Percentiles rank a stretch among this genome's conserved stretches.
Conservation (phyloP, 176 grass and related monocot species). For the Elymus sibiricus region DNA sequence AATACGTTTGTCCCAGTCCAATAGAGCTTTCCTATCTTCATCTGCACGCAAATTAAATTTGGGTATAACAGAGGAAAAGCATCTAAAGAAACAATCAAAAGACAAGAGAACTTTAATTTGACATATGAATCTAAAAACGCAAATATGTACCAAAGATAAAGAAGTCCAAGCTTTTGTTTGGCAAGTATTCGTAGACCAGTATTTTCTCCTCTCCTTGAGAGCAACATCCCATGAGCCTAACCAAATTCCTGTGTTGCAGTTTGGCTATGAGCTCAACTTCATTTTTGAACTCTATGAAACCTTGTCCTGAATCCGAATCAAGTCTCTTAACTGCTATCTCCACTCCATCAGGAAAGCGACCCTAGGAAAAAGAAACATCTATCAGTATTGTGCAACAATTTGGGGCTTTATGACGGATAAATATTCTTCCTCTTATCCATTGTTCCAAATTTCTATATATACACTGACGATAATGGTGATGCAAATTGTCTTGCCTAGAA, state of each 20-base stretch:
- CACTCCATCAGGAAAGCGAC: background rate
- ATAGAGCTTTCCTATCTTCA: slow-evolving; percentile 19
- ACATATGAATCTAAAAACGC: background rate
- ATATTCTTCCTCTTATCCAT: background rate
- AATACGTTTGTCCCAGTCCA: slow-evolving; percentile 35
- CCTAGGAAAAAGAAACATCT: background rate
- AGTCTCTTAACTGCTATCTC: slow-evolving; percentile 23
- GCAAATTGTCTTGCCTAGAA: background rate
- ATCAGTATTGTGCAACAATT: background rate
- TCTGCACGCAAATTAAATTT: slow-evolving; percentile 20
- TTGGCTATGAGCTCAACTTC: slow-evolving; percentile 20
- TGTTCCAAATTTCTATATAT: background rate
- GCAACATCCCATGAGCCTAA: slow-evolving; percentile 27
- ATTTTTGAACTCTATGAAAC: slow-evolving; percentile 23
- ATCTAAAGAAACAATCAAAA: background rate
- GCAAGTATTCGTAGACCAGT: slow-evolving; percentile 63
- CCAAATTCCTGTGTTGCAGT: slow-evolving; percentile 14
- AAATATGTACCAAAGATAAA: slow-evolving; percentile 53
- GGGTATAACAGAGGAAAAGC: background rate
- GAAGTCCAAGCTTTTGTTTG: slow-evolving; percentile 71
- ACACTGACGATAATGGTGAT: background rate
- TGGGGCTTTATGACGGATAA: slow-evolving; percentile 13
- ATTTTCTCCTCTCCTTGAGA: slow-evolving; percentile 51
- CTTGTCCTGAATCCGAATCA: background rate
- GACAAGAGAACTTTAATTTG: background rate